Conservation (phyloP, 108 stramenopile species). For the Pseudonitzschia delicatissima region DNA sequence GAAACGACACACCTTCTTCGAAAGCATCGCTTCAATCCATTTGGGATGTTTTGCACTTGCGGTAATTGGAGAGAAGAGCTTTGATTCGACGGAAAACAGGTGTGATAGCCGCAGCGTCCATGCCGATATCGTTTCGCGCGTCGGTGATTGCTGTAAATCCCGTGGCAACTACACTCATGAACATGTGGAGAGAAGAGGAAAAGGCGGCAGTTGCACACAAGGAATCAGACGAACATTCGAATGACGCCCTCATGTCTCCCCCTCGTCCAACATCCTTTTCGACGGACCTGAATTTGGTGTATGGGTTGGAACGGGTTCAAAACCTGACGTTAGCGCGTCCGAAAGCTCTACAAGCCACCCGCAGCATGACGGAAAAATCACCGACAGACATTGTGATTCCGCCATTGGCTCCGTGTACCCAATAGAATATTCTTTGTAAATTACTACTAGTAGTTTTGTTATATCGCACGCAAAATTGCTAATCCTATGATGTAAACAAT, state of each 20-base stretch:
- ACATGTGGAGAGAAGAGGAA: slow-evolving; percentile 5
- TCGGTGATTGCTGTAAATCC: slow-evolving; percentile 8
- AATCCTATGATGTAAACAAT: too few relatives aligned
- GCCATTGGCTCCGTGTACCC: too few relatives aligned
- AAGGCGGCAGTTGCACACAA: not conserved
- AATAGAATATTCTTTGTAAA: too few relatives aligned
- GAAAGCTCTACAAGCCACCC: not conserved
- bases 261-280: slow-evolving; percentile 6
- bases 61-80: not conserved
- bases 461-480: too few relatives aligned
- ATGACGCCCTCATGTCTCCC: not conserved
- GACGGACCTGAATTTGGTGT: not conserved
- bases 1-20: slow-evolving; percentile 7
- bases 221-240: not conserved
- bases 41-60: not conserved
- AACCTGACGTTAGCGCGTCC: slow-evolving; percentile 5
- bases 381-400: too few relatives aligned
- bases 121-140: not conserved
- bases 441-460: too few relatives aligned
- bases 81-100: not conserved
- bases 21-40: slow-evolving; percentile 4
- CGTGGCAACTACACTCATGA: slow-evolving; percentile 7
- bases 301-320: slow-evolving; percentile 5
- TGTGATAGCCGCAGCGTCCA: not conserved
- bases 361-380: too few relatives aligned